Evolutionary conservation across 2,329 filamentous ascomycete species (phyloP).

Genomic region (Penicillium sp.): DNA sequence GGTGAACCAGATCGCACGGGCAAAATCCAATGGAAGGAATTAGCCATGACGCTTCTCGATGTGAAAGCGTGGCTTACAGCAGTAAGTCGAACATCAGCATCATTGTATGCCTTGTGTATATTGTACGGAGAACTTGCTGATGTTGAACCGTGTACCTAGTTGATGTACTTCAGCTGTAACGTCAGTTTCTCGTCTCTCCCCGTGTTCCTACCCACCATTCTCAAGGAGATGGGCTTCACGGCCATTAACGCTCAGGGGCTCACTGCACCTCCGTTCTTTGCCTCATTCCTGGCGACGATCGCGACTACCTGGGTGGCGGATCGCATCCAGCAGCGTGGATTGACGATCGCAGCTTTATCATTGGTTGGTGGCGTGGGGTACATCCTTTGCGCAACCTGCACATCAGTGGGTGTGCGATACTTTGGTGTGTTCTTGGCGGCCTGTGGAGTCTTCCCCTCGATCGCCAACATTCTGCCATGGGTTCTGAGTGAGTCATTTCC

Average conservation of each 20-base stretch:
- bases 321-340: slow-evolving; percentile 60
- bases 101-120: not conserved
- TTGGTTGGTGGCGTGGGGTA: slow-evolving; percentile 62
- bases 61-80: slow-evolving; percentile 50
- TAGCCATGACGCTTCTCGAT: slow-evolving; percentile 47
- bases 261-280: slow-evolving; percentile 68
- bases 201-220: slow-evolving; percentile 63
- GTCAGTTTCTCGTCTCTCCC: slow-evolving; percentile 65
- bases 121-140: not conserved
- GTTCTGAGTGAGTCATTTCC: slow-evolving; percentile 50
- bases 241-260: slow-evolving; percentile 68
- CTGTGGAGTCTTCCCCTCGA: slow-evolving; percentile 63
- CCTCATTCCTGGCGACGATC: slow-evolving; percentile 64
- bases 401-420: slow-evolving; percentile 51
- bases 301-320: slow-evolving; percentile 64
- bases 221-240: slow-evolving; percentile 66
- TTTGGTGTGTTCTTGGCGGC: slow-evolving; percentile 56
- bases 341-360: slow-evolving; percentile 58
- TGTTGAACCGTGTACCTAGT: slow-evolving; percentile 17
- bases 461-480: slow-evolving; percentile 69
- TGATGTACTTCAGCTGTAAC: slow-evolving; percentile 61
- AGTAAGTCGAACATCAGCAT: slow-evolving; percentile 28
- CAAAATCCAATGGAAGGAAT: slow-evolving; percentile 48
- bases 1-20: slow-evolving; percentile 46
- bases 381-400: slow-evolving; percentile 59